A percentile compares a stretch with the other conserved stretches of the same genome.
These are phyloP conservation scores for Hepatocystis sp. DNA, from an alignment of 169 alveolate genomes.

Conservation along the genomic window DNA sequence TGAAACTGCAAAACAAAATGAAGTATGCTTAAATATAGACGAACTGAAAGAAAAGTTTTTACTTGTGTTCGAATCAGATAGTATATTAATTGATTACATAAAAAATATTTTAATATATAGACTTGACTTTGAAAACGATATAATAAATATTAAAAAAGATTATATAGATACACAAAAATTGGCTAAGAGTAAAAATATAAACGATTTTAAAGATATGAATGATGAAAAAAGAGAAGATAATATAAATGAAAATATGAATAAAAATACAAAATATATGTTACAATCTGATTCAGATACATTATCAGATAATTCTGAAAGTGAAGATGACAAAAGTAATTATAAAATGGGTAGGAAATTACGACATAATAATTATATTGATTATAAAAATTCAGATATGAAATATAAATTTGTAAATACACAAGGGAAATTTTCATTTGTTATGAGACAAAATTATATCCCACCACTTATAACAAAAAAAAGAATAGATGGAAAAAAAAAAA, in stretches of 20 bases:
- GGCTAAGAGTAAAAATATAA: not conserved
- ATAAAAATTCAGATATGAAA: no score
- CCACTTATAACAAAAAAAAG: no score
- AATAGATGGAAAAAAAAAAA: not conserved
- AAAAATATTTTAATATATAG: slow-evolving; percentile 31
- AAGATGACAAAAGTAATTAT: no score
- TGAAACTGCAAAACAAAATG: not conserved
- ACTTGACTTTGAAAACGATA: slow-evolving; percentile 28
- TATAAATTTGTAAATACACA: slow-evolving; percentile 39
- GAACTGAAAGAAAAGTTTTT: slow-evolving; percentile 22
- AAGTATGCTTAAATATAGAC: not conserved
- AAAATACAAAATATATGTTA: not conserved
- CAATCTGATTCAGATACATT: slow-evolving; percentile 28
- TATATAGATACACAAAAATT: slow-evolving; percentile 2
- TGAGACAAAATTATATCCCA: slow-evolving; percentile 53
- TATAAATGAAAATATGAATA: not conserved
- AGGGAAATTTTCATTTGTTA: slow-evolving; percentile 53
- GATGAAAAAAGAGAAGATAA: not conserved
- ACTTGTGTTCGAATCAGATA: slow-evolving; percentile 23
- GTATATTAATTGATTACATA: slow-evolving; percentile 12
- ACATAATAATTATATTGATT: no score
- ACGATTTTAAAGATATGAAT: no score
- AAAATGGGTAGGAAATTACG: no score
- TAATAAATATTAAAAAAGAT: slow-evolving; percentile 6
- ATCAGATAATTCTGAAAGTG: no score